Evolutionary conservation across 116 monocot species (phyloP).

Genomic region (Phalaenopsis hybrid): DNA sequence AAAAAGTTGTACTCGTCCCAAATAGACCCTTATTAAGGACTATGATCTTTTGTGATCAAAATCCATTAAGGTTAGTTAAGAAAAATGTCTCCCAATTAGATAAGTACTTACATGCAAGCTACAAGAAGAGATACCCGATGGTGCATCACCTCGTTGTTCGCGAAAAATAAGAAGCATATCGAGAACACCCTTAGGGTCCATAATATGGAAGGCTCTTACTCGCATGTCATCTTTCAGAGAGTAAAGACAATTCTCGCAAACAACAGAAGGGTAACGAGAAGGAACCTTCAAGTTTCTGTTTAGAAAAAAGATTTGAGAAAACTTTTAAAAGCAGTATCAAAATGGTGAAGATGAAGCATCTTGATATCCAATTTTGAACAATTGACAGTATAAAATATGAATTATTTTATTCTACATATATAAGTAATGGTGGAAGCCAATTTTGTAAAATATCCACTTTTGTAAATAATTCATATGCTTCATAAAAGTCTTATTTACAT

Average conservation of each 20-base stretch:
- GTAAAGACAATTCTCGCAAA: conserved; percentile 90
- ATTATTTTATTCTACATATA: neutral
- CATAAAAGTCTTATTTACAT: neutral
- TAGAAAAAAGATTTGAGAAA: neutral
- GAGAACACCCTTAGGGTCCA: conserved; percentile 76
- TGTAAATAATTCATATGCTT: neutral
- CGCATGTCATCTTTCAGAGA: conserved; percentile 58
- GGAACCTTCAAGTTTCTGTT: conserved; percentile 84
- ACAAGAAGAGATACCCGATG: conserved; percentile 5
- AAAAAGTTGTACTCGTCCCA: too few species aligned
- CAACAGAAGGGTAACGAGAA: conserved; percentile 74
- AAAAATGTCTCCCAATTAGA: neutral
- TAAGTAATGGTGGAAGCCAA: neutral
- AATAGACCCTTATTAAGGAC: neutral
- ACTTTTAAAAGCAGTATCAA: neutral
- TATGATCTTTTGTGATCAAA: neutral
- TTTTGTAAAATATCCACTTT: neutral
- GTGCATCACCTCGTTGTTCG: conserved; percentile 56
- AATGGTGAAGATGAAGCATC: neutral
- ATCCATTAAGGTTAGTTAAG: neutral
- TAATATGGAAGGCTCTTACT: conserved; percentile 81
- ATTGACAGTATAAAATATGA: neutral
- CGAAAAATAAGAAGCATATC: conserved; percentile 79
- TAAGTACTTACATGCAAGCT: conserved; percentile 26
- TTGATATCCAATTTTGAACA: neutral